These are phyloP conservation scores for Hypocreales sp. DNA, from an alignment of 2,329 filamentous ascomycete species.

Conservation along the genomic window DNA sequence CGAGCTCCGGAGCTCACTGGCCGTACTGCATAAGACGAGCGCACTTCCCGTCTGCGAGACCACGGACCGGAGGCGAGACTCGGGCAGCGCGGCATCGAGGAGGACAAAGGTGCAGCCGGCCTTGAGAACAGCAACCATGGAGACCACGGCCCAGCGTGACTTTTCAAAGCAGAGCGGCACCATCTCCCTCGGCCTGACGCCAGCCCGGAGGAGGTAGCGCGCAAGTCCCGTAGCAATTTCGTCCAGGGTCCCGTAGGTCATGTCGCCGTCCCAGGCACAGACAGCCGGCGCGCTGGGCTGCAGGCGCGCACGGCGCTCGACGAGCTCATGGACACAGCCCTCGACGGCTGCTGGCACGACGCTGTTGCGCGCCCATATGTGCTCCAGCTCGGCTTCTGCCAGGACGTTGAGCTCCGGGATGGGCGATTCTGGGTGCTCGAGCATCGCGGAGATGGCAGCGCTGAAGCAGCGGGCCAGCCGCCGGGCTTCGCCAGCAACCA, in stretches of 20 bases:
- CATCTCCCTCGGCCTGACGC: conserved; percentile 8
- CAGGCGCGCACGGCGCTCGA: conserved; percentile 3
- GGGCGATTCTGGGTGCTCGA: too few species aligned
- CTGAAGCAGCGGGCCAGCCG: too few species aligned
- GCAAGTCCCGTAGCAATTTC: conserved; percentile 3
- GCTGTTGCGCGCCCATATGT: conserved; percentile 7
- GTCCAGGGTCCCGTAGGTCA: conserved; percentile 10
- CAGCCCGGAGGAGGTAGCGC: conserved; percentile 2
- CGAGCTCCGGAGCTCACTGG: not conserved
- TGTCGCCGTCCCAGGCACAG: conserved; percentile 11
- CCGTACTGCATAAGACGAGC: not conserved
- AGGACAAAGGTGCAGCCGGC: conserved; percentile 11
- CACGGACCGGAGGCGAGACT: conserved; percentile 3
- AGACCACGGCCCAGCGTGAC: conserved; percentile 14
- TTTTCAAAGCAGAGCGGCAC: conserved; percentile 20
- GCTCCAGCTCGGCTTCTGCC: conserved; percentile 1
- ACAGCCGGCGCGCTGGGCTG: conserved; percentile 7
- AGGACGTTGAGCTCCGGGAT: not conserved
- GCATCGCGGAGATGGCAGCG: too few species aligned
- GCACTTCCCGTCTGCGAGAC: not conserved
- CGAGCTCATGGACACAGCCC: conserved; percentile 8
- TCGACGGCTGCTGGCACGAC: conserved; percentile 3
- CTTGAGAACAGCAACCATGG: conserved; percentile 17
- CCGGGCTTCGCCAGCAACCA: too few species aligned
- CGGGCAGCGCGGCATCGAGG: conserved; percentile 5